phyloP scores from a whole-genome alignment of 768 basidiomycete species.

The Kondoa malvinella region DNA sequence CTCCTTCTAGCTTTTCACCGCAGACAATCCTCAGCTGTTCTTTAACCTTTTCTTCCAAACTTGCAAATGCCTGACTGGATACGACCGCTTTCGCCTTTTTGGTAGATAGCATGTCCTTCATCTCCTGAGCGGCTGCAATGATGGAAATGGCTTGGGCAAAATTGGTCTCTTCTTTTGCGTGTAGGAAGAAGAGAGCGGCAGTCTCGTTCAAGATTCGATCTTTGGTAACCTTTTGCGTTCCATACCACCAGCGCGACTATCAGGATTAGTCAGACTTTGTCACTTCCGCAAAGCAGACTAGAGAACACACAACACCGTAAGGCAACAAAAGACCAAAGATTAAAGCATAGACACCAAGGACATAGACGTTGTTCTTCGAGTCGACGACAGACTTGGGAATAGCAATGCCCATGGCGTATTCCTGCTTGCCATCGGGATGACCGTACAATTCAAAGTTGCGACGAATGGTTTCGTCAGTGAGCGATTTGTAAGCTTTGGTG shows the following conservation, averaged over 20 bases:
- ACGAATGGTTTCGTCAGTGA: slow-evolving; percentile 83
- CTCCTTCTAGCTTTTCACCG: slow-evolving; percentile 21
- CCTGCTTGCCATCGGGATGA: slow-evolving; percentile 92
- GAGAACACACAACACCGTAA: slow-evolving; percentile 44
- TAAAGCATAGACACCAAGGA: slow-evolving; percentile 69
- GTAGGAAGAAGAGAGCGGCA: slow-evolving; percentile 74
- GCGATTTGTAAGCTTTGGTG: slow-evolving; percentile 94
- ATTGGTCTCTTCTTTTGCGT: slow-evolving; percentile 58
- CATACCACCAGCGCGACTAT: slow-evolving; percentile 75
- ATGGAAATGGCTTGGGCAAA: slow-evolving; percentile 56
- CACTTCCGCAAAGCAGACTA: background rate
- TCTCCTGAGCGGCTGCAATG: slow-evolving; percentile 39
- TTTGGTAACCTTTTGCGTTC: slow-evolving; percentile 70
- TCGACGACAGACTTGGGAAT: slow-evolving; percentile 86
- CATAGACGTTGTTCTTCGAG: slow-evolving; percentile 75
- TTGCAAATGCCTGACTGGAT: slow-evolving; percentile 33
- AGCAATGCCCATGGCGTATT: slow-evolving; percentile 83
- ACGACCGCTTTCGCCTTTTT: slow-evolving; percentile 31
- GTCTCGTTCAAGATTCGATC: slow-evolving; percentile 69
- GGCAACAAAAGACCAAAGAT: slow-evolving; percentile 78
- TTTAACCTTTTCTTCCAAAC: slow-evolving; percentile 25
- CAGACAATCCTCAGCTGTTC: slow-evolving; percentile 9
- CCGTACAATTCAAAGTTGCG: slow-evolving; percentile 77
- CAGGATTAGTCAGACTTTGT: slow-evolving; percentile 26
- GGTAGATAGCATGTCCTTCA: slow-evolving; percentile 24